Evolutionary conservation across 208 protist species (phyloP).

Genomic region (Trypanosoma melophagium): DNA sequence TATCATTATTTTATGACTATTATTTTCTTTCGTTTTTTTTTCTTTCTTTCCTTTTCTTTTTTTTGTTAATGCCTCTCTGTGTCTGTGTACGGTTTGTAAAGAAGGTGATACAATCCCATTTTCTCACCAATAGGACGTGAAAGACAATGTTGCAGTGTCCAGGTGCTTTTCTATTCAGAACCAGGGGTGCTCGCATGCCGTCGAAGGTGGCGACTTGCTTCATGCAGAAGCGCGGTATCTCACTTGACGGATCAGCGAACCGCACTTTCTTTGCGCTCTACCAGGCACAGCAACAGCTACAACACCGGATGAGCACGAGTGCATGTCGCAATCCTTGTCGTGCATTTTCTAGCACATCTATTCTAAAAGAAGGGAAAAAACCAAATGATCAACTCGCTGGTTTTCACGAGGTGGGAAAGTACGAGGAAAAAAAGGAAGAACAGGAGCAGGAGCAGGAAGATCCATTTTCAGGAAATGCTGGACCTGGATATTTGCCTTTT

Average conservation of each 20-base stretch:
- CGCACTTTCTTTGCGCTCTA: slow-evolving; percentile 17
- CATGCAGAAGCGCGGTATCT: slow-evolving; percentile 22
- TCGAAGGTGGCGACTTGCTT: slow-evolving; percentile 5
- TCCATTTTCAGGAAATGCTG: slow-evolving; percentile 48
- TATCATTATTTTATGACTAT: too few relatives aligned
- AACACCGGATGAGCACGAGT: slow-evolving; percentile 7
- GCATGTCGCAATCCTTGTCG: slow-evolving; percentile 8
- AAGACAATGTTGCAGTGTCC: slow-evolving; percentile 18
- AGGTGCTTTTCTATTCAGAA: slow-evolving; percentile 4
- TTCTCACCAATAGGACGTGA: background rate
- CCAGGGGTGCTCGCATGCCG: background rate
- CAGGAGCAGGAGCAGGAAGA: slow-evolving; percentile 51
- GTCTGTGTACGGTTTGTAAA: slow-evolving; percentile 1
- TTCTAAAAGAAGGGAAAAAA: slow-evolving; percentile 22
- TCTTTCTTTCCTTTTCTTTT: background rate
- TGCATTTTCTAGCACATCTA: slow-evolving; percentile 18
- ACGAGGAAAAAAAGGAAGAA: slow-evolving; percentile 58
- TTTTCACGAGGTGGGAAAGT: slow-evolving; percentile 46
- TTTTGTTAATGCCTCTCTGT: slow-evolving; percentile 3
- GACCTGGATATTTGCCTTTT: slow-evolving; percentile 82
- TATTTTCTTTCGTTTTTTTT: background rate
- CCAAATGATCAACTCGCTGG: slow-evolving; percentile 47
- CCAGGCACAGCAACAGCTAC: slow-evolving; percentile 9
- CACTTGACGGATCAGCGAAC: slow-evolving; percentile 13
- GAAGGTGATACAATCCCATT: background rate